Base-by-base conservation (phyloP, 768 basidiomycete species). In the Russula dissimulans region DNA sequence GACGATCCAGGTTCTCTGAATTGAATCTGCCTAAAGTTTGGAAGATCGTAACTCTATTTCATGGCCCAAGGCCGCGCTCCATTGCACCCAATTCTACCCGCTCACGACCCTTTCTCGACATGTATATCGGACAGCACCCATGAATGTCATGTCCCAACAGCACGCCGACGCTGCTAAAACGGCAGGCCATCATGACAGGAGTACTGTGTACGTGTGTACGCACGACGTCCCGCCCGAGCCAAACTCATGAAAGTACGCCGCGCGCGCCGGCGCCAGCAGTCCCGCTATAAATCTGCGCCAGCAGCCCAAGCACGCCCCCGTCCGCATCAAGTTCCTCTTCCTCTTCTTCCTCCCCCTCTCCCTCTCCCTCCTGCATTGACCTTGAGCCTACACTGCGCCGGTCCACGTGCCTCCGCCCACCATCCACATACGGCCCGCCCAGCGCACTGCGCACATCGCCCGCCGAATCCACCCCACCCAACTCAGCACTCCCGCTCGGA, bases 201-300 rank as follows among this genome's bases (percentile, higher is more conserved):
- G 22, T 26, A 26, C 22, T 26, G 22, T 26, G 22, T 26, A 26
- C 22, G 22, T 26, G 22, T 26, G 22, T 26, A 26, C 22, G 1
- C 22, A 26, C 22, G 22, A 26, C 22, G 22, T 26, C 22, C 22
- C 22, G 22, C 22, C 22, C 22, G 34, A 36, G 34, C 10, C 34
- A 5, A 36, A 7, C 32, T 53, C 29, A 59, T 46, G 57, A 53
- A 7, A 56, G 56, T 38, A 64, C 50, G 8, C 60, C 55, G 10
- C 62, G 62, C 26, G 59, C 50, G 5, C 48, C 60, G 10, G 43
- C 42, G 7, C 57, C 64, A 17, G 58, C 81, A 62, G 75, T 77
- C 66, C 80, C 76, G 48, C 80, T 83, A 71, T 95, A 92, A 53
- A 97, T 94, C 76, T 95, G 87, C 45, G 90, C 87, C 67, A 97